Evolutionary conservation across 495 filamentous ascomycete species (phyloP).

Genomic region (Bombardia bombarda): DNA sequence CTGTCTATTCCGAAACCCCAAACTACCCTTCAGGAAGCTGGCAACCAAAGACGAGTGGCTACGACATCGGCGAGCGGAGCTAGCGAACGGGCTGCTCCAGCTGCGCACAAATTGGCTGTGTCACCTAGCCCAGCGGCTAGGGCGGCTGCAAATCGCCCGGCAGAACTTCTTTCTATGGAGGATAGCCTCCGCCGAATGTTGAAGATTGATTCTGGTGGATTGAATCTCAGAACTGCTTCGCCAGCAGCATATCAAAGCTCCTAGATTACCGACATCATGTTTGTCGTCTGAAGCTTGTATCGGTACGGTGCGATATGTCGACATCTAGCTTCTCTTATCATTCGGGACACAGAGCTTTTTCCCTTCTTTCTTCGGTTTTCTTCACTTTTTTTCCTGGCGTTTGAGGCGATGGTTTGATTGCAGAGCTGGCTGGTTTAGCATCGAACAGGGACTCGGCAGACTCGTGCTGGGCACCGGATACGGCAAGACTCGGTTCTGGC

Average conservation of each 20-base stretch:
- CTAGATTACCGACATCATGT: conserved; percentile 6
- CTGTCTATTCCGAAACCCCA: conserved; percentile 23
- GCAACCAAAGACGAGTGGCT: too few species aligned
- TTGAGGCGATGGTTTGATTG: too few species aligned
- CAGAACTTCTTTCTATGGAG: conserved; percentile 37
- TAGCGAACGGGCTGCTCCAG: not conserved
- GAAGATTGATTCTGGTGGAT: conserved; percentile 31
- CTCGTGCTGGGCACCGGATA: too few species aligned
- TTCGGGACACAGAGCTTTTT: too few species aligned
- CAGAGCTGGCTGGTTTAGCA: too few species aligned
- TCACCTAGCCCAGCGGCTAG: not conserved
- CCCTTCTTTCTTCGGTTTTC: too few species aligned
- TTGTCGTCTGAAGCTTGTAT: not conserved
- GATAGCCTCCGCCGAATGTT: conserved; percentile 42
- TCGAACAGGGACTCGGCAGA: too few species aligned
- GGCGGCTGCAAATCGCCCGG: conserved; percentile 8
- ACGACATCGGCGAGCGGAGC: not conserved
- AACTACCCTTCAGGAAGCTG: too few species aligned
- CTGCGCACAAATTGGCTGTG: not conserved
- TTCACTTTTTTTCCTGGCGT: too few species aligned
- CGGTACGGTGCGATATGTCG: too few species aligned
- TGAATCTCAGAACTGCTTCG: conserved; percentile 6
- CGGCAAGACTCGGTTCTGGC: too few species aligned
- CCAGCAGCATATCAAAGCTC: conserved; percentile 18
- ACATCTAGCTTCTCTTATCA: too few species aligned